Evolutionary conservation across 164 flowering plant species (phyloP).

Genomic region (Vitis cinerea): DNA sequence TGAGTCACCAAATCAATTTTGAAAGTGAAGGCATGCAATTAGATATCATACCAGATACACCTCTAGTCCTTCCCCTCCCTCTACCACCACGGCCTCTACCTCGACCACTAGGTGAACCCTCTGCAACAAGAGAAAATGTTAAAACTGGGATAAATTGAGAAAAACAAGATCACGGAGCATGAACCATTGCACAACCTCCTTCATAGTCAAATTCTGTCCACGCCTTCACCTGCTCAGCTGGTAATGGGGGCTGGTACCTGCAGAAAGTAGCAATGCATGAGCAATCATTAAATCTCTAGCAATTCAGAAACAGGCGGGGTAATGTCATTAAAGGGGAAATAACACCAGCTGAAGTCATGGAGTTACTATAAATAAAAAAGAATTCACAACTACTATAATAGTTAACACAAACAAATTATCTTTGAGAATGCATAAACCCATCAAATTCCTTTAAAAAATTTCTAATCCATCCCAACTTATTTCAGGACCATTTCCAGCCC

Average conservation of each 20-base stretch:
- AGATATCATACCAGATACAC: constrained; percentile 23
- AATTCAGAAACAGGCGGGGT: background rate
- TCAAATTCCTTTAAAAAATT: too few species aligned
- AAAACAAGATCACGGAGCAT: background rate
- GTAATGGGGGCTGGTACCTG: constrained; percentile 84
- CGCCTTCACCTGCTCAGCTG: constrained; percentile 78
- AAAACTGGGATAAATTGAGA: background rate
- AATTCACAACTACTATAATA: too few species aligned
- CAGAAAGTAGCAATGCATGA: background rate
- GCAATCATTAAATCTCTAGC: background rate
- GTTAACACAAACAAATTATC: too few species aligned
- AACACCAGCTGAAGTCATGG: background rate
- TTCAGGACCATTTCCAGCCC: background rate
- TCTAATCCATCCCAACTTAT: background rate
- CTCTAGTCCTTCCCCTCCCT: constrained; percentile 65
- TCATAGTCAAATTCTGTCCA: constrained; percentile 66
- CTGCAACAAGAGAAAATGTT: constrained; percentile 26
- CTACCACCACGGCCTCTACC: constrained; percentile 75
- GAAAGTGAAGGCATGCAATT: background rate
- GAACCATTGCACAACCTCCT: constrained; percentile 47
- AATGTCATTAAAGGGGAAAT: background rate
- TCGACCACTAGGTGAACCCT: constrained; percentile 65
- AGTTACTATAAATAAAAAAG: too few species aligned
- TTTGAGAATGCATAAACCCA: too few species aligned
- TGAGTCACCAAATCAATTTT: too few species aligned